Percentiles rank a stretch among this genome's conserved stretches.
These are phyloP conservation scores for Phytophthora cactorum DNA, from an alignment of 352 stramenopile genomes.

Conservation along the genomic window DNA sequence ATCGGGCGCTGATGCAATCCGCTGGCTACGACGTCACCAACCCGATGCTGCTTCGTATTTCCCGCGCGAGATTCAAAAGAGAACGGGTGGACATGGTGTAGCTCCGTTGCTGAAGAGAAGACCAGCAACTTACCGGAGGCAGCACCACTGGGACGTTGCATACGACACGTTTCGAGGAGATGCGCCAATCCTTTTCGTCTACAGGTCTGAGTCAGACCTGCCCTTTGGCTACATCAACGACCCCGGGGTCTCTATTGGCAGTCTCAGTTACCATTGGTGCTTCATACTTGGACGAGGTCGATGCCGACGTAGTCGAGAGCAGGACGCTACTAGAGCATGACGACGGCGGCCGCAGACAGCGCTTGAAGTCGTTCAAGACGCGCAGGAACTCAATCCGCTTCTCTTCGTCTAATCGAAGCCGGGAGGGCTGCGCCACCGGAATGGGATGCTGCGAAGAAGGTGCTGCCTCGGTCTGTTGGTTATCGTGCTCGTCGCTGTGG, in stretches of 20 bases:
- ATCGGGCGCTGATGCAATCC: slow-evolving; percentile 6
- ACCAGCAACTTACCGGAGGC: slow-evolving; percentile 3
- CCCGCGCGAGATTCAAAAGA: slow-evolving; percentile 7
- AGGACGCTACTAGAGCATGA: not conserved
- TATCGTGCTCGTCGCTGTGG: slow-evolving; percentile 6
- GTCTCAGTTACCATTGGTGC: not conserved
- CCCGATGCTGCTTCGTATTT: slow-evolving; percentile 14
- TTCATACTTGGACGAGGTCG: not conserved
- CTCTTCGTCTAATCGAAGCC: slow-evolving; percentile 12
- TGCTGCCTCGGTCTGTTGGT: slow-evolving; percentile 1
- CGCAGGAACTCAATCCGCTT: slow-evolving; percentile 53
- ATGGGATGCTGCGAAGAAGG: not conserved
- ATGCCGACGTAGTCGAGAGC: not conserved
- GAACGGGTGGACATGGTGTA: slow-evolving; percentile 27
- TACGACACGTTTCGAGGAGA: slow-evolving; percentile 9
- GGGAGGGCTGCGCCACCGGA: not conserved
- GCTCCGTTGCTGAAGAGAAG: not conserved
- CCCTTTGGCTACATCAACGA: slow-evolving; percentile 1
- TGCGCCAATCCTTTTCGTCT: slow-evolving; percentile 37
- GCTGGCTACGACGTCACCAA: slow-evolving; percentile 6
- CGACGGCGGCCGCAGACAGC: slow-evolving; percentile 39
- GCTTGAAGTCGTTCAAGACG: slow-evolving; percentile 55
- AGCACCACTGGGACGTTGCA: slow-evolving; percentile 16
- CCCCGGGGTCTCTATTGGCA: not conserved
- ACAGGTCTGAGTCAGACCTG: slow-evolving; percentile 29